Base-by-base conservation (phyloP, 495 filamentous ascomycete species). In the Podospora pseudoanserina region DNA sequence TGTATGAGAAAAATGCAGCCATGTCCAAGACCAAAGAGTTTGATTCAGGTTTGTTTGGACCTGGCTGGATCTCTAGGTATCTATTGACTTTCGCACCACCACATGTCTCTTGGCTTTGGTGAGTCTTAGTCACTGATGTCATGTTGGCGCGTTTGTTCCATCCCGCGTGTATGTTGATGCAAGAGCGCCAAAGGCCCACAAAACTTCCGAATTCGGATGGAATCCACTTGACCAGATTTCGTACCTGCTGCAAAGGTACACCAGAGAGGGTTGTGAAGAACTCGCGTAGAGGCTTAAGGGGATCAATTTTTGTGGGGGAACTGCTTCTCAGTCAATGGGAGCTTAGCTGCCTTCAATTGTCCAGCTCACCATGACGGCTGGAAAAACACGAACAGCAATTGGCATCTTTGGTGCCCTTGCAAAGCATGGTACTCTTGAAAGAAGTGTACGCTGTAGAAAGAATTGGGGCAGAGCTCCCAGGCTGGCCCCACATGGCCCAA, bases 401-500 rank as follows among this genome's bases (percentile, higher is more conserved):
- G 39, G 39, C 39, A 49, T 49, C 15, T 3, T 0, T 49, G 39
- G 13, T 49, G 2, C 1, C 18, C 30, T 32, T 32, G 30, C 4
- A 32, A 32, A 32, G 7, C 30, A 5, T 4, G 30, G 30, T 32
- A 32, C 30, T 32, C 30, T 32, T 32, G 4, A 4, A 32, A 32
- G 30, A 23, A 23, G 23, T 23, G 39, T 16, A 49, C 13, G 15
- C 39, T 49, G 30, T 32, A 49, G 39, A 18, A 18, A 49, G 39
- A 49, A 49, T 18, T 49, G 39, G 39, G 39, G 26, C 56, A 44
- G 66, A 68, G 64, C 73, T 67, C 44, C 11, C 13, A 11, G 39
- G 5, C 39, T 49, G 62, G 70, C 72, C 74, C 67, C 69, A 67
- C 70, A 68, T 66, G 34, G 67, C 56, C 53, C 61, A 66, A 54